phyloP scores from a whole-genome alignment of 768 basidiomycete species.

The Polyporus arcularius region DNA sequence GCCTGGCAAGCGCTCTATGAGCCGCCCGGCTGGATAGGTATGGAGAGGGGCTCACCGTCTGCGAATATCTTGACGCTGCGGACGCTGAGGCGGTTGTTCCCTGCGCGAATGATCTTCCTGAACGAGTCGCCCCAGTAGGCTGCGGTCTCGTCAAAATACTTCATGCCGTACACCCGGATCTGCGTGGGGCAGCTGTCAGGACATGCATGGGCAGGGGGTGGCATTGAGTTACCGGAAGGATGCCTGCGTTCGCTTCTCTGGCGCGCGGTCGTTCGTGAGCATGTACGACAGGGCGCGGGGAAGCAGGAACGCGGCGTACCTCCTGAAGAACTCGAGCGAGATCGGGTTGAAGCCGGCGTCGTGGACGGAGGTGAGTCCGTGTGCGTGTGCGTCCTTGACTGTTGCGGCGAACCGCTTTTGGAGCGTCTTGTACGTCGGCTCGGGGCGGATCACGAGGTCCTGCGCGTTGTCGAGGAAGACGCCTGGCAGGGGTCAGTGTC shows the following conservation, averaged over 20 bases:
- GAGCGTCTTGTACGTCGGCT: constrained; percentile 64
- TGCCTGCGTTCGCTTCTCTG: constrained; percentile 10
- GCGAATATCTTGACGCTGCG: constrained; percentile 82
- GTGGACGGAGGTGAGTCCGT: constrained; percentile 82
- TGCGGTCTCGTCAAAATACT: constrained; percentile 63
- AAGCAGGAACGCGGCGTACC: constrained; percentile 37
- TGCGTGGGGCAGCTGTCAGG: constrained; percentile 26
- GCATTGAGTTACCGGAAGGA: constrained; percentile 17
- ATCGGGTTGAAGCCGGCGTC: constrained; percentile 76
- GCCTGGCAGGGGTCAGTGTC: constrained; percentile 41
- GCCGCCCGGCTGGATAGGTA: background rate
- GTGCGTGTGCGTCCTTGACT: constrained; percentile 64
- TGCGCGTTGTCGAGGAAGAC: constrained; percentile 88
- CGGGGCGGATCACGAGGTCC: constrained; percentile 63
- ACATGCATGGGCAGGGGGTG: background rate
- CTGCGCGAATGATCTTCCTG: constrained; percentile 53
- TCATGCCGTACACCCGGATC: constrained; percentile 81
- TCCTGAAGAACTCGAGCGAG: constrained; percentile 74
- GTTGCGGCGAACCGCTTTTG: constrained; percentile 60
- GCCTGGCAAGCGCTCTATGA: constrained; percentile 41
- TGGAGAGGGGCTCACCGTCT: constrained; percentile 46
- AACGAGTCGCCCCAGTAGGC: constrained; percentile 75
- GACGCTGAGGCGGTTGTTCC: constrained; percentile 64
- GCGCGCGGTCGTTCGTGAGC: background rate
- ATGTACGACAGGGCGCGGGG: background rate